A percentile compares a stretch with the other conserved stretches of the same genome.
These are phyloP conservation scores for Blumeriella jaapii DNA, from an alignment of 2,329 filamentous ascomycete genomes.

Conservation along the genomic window DNA sequence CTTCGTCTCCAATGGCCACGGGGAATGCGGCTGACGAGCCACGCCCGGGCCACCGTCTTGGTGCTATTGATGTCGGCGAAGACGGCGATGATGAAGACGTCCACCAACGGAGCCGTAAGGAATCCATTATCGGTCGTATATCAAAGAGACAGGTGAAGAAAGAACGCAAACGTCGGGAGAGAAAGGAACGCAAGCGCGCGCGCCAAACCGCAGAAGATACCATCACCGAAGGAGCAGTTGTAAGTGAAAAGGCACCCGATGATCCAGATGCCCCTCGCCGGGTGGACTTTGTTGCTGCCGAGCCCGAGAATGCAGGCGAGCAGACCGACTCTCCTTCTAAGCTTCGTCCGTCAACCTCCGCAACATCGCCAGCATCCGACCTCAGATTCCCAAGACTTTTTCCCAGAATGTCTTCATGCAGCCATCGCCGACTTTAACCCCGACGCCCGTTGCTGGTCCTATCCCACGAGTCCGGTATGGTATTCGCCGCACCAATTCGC, in stretches of 20 bases:
- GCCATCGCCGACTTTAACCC: constrained; percentile 26
- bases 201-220: constrained; percentile 16
- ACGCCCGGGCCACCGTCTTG: constrained; percentile 18
- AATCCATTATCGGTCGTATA: constrained; percentile 17
- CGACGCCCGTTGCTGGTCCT: constrained; percentile 28
- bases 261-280: constrained; percentile 36
- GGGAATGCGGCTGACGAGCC: constrained; percentile 18
- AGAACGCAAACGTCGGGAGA: constrained; percentile 22
- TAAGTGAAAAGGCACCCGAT: constrained; percentile 16
- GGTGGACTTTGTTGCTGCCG: constrained; percentile 44
- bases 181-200: constrained; percentile 17
- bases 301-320: constrained; percentile 23
- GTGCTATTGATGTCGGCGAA: constrained; percentile 37
- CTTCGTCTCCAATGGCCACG: constrained; percentile 16
- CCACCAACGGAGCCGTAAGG: constrained; percentile 17
- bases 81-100: constrained; percentile 39
- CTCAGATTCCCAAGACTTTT: constrained; percentile 51
- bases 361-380: constrained; percentile 40
- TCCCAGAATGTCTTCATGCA: constrained; percentile 60
- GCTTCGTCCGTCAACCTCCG: constrained; percentile 46
- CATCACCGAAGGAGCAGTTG: constrained; percentile 15
- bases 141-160: constrained; percentile 29
- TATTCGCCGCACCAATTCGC: constrained; percentile 63
- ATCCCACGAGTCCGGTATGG: constrained; percentile 48
- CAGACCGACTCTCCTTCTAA: constrained; percentile 21